A percentile compares a stretch with the other conserved stretches of the same genome.
Conservation (phyloP, 2,329 filamentous ascomycete species). For the Berkeleyomyces basicola region DNA sequence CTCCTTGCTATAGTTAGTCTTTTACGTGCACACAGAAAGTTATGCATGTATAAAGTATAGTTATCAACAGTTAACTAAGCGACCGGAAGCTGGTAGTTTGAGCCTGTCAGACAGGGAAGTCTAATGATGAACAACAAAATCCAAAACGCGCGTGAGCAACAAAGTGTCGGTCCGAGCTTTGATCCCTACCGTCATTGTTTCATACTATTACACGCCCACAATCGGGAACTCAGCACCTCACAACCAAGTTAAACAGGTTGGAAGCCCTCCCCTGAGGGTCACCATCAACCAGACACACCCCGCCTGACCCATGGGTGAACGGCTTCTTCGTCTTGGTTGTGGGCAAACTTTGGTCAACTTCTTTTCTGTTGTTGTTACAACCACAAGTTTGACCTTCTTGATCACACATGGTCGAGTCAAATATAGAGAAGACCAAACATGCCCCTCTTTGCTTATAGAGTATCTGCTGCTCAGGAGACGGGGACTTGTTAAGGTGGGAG, state of each 20-base stretch:
- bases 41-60: too few species aligned
- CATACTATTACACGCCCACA: not conserved
- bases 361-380: not conserved
- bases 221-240: not conserved
- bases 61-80: too few species aligned
- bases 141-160: not conserved
- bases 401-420: not conserved
- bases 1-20: not conserved
- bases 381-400: not conserved
- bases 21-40: too few species aligned
- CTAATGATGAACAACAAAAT: slow-evolving; percentile 1
- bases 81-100: not conserved
- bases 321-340: not conserved
- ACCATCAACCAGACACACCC: not conserved
- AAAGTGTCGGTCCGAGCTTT: not conserved
- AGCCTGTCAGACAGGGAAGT: not conserved
- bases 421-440: too few species aligned
- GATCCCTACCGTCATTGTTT: not conserved
- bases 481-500: too few species aligned
- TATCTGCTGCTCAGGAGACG: too few species aligned
- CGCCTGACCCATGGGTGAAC: not conserved
- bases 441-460: too few species aligned
- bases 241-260: not conserved
- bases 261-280: not conserved
- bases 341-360: not conserved